These are phyloP conservation scores for Russula lepida DNA, from an alignment of 768 basidiomycete species.

Conservation along the genomic window DNA sequence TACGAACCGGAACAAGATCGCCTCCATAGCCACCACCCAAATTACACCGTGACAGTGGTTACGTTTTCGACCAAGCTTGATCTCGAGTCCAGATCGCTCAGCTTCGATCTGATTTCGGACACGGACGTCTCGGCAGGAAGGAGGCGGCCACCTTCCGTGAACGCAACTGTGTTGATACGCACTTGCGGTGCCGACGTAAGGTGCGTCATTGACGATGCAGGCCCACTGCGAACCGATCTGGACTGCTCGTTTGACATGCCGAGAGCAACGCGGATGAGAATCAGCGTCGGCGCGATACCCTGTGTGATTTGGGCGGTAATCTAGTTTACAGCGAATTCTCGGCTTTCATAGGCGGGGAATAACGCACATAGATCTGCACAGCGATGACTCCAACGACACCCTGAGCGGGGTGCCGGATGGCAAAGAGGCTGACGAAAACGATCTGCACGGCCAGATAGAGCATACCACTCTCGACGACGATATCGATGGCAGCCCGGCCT, in stretches of 20 bases:
- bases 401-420: conserved; percentile 29
- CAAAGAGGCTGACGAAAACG: conserved; percentile 34
- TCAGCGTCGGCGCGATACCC: conserved; percentile 13
- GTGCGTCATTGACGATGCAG: neutral
- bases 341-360: neutral
- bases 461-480: conserved; percentile 35
- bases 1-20: too few relatives aligned
- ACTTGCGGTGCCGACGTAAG: neutral
- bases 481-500: conserved; percentile 24
- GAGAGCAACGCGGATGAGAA: conserved; percentile 11
- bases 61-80: neutral
- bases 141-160: neutral
- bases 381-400: conserved; percentile 32
- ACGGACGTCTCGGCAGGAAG: neutral
- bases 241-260: neutral
- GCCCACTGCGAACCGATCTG: neutral
- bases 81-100: neutral
- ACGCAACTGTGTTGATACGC: neutral
- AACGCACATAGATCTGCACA: conserved; percentile 35
- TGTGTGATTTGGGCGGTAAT: neutral
- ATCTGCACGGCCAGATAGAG: conserved; percentile 35
- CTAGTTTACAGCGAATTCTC: neutral
- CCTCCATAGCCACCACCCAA: neutral
- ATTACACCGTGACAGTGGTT: neutral
- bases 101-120: neutral